Evolutionary conservation across 768 basidiomycete genomes (phyloP).

Genomic region (Lentinula raphanica): DNA sequence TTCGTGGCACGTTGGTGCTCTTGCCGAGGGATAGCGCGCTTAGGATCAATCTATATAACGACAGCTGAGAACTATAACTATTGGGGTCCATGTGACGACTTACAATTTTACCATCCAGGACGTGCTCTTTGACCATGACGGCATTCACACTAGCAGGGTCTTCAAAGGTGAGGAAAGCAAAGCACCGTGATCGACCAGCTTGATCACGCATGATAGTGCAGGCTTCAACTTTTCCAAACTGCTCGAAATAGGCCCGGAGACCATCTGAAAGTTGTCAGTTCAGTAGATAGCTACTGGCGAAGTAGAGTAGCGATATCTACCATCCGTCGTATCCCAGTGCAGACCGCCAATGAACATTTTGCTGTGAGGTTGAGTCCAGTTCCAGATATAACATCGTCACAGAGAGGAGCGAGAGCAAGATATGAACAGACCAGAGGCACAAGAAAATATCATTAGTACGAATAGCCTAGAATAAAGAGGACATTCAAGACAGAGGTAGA

Average conservation of each 20-base stretch:
- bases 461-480: constrained; percentile 52
- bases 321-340: constrained; percentile 99
- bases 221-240: constrained; percentile 95
- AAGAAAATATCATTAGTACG: constrained; percentile 74
- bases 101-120: constrained; percentile 95
- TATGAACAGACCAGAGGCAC: constrained; percentile 17
- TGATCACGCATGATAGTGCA: constrained; percentile 99
- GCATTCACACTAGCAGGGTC: constrained; percentile 90
- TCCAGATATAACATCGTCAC: neutral
- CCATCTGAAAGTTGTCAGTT: constrained; percentile 41
- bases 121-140: constrained; percentile 93
- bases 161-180: constrained; percentile 96
- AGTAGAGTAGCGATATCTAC: constrained; percentile 40
- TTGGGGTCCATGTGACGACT: constrained; percentile 44
- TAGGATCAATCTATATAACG: constrained; percentile 87
- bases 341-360: constrained; percentile 45
- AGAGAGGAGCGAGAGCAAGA: neutral
- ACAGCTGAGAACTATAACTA: constrained; percentile 30
- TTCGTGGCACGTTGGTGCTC: constrained; percentile 93
- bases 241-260: constrained; percentile 82
- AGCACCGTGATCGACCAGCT: constrained; percentile 90
- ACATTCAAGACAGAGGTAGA: constrained; percentile 46
- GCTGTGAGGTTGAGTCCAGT: neutral
- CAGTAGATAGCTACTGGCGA: no score
- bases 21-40: constrained; percentile 94